phyloP scores from a whole-genome alignment of 2,329 filamentous ascomycete genomes.

The Ustulina deusta region DNA sequence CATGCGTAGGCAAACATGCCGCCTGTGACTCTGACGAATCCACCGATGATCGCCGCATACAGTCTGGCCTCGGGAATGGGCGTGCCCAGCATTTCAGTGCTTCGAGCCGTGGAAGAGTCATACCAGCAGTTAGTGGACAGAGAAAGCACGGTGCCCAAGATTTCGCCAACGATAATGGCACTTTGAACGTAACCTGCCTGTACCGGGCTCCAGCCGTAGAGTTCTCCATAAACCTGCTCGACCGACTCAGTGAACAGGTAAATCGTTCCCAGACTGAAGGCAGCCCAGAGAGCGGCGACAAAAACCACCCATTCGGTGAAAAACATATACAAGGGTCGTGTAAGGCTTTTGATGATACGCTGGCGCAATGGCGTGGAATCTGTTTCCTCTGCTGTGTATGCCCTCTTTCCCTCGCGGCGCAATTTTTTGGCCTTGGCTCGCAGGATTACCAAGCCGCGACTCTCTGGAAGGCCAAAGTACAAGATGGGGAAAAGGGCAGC shows the following conservation, averaged over 20 bases:
- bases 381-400: neutral
- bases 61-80: neutral
- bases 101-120: neutral
- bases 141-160: neutral
- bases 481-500: neutral
- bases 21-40: neutral
- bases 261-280: neutral
- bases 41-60: conserved; percentile 1
- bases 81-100: neutral
- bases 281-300: neutral
- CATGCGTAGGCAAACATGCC: conserved; percentile 1
- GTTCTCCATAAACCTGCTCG: neutral
- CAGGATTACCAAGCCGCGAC: neutral
- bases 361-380: neutral
- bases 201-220: neutral
- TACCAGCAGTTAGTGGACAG: neutral
- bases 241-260: neutral
- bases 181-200: neutral
- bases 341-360: neutral
- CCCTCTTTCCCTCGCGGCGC: neutral
- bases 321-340: neutral
- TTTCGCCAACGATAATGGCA: neutral
- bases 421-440: neutral
- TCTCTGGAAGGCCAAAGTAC: neutral
- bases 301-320: conserved; percentile 1